Evolutionary conservation across 768 basidiomycete species (phyloP).

Genomic region (Suillus decipiens): DNA sequence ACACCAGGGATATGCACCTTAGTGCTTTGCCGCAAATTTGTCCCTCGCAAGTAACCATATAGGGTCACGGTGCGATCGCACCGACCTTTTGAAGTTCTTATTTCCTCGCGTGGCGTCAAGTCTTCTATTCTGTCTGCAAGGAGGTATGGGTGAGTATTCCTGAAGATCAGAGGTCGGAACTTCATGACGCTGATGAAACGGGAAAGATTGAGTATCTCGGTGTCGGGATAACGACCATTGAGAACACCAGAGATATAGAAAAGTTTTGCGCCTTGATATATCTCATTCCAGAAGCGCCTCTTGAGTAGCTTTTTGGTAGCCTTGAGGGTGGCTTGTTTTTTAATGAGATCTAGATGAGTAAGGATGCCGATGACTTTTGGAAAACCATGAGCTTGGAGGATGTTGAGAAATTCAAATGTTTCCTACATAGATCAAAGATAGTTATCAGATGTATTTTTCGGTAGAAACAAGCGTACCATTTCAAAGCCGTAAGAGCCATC

Average conservation of each 20-base stretch:
- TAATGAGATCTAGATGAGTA: constrained; percentile 95
- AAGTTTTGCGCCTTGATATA: constrained; percentile 97
- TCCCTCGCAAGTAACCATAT: constrained; percentile 94
- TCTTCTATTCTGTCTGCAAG: constrained; percentile 95
- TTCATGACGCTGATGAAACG: constrained; percentile 99
- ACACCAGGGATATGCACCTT: constrained; percentile 94
- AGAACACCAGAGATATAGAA: constrained; percentile 97
- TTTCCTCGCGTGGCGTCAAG: constrained; percentile 82
- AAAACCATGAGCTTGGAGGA: constrained; percentile 96
- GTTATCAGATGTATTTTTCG: background rate
- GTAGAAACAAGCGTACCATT: constrained; percentile 66
- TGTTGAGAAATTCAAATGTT: constrained; percentile 98
- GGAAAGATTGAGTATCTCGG: constrained; percentile 92
- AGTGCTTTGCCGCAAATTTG: constrained; percentile 72
- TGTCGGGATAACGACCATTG: constrained; percentile 97
- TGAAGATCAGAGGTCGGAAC: constrained; percentile 94
- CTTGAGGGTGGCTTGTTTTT: constrained; percentile 83
- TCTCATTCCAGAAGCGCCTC: constrained; percentile 99
- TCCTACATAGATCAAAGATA: constrained; percentile 55
- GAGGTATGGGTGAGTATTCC: constrained; percentile 93
- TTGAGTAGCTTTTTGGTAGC: constrained; percentile 93
- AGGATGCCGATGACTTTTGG: constrained; percentile 98
- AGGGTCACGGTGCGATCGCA: constrained; percentile 92
- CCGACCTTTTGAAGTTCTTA: constrained; percentile 79
- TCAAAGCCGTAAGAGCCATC: constrained; percentile 98